Evolutionary conservation across 495 filamentous ascomycete genomes (phyloP).

Genomic region (Aspergillus leporis): DNA sequence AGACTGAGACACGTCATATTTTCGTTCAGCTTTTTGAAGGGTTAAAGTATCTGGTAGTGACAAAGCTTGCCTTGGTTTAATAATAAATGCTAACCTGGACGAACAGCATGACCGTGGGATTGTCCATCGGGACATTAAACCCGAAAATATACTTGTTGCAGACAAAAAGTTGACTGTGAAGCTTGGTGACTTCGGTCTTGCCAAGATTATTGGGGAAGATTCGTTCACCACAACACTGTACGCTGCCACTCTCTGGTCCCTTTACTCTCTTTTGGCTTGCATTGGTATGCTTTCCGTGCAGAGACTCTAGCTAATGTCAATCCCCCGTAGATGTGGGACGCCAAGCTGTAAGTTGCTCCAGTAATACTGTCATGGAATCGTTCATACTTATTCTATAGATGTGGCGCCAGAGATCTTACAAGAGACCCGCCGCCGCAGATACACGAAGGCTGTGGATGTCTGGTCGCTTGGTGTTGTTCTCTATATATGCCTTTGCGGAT

Average conservation of each 20-base stretch:
- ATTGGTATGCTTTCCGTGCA: background rate
- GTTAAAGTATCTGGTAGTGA: constrained; percentile 85
- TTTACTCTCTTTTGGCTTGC: background rate
- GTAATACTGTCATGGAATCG: background rate
- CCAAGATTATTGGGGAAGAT: constrained; percentile 98
- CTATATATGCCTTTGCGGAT: constrained; percentile 98
- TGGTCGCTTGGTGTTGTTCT: constrained; percentile 99
- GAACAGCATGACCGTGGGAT: constrained; percentile 92
- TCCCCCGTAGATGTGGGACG: constrained; percentile 70
- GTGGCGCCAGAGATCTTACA: constrained; percentile 95
- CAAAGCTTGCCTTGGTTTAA: background rate
- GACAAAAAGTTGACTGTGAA: constrained; percentile 86
- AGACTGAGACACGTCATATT: constrained; percentile 79
- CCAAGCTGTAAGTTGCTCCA: constrained; percentile 67
- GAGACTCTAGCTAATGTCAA: background rate
- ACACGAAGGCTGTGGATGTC: constrained; percentile 93
- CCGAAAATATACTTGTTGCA: constrained; percentile 91
- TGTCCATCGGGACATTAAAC: constrained; percentile 98
- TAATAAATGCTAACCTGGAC: constrained; percentile 34
- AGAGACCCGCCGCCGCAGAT: constrained; percentile 73
- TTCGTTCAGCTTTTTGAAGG: constrained; percentile 93
- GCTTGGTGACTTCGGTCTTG: constrained; percentile 94
- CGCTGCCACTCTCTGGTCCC: constrained; percentile 25
- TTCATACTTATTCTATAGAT: constrained; percentile 51
- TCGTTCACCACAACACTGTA: constrained; percentile 95